Evolutionary conservation across 2,329 filamentous ascomycete species (phyloP).

Genomic region (Colletotrichum sojae): DNA sequence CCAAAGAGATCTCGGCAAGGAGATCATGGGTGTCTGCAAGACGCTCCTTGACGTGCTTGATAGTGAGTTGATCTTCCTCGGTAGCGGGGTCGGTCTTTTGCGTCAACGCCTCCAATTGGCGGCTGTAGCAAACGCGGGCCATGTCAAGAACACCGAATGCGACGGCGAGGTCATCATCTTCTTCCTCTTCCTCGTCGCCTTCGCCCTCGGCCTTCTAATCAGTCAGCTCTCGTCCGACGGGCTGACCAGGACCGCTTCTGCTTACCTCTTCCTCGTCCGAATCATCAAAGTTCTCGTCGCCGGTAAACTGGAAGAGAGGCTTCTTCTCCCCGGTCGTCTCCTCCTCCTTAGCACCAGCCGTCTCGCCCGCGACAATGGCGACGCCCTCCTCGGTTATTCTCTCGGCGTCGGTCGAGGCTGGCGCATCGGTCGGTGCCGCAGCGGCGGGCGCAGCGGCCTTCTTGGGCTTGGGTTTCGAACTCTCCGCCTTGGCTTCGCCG

Average conservation of each 20-base stretch:
- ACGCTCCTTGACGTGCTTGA: conserved; percentile 81
- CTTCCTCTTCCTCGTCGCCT: conserved; percentile 63
- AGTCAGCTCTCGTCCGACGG: conserved; percentile 32
- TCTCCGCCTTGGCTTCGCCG: conserved; percentile 61
- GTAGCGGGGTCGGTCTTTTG: conserved; percentile 50
- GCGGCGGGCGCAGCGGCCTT: conserved; percentile 48
- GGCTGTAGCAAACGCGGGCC: conserved; percentile 76
- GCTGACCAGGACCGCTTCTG: conserved; percentile 14
- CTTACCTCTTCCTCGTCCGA: conserved; percentile 80
- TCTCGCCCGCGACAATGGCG: conserved; percentile 59
- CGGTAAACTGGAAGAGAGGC: conserved; percentile 90
- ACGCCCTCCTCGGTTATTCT: conserved; percentile 63
- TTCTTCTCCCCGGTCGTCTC: conserved; percentile 71
- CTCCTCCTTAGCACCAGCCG: conserved; percentile 56
- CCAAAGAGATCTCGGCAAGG: conserved; percentile 95
- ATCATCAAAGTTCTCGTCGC: conserved; percentile 93
- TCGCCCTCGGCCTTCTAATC: conserved; percentile 51
- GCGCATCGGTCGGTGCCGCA: conserved; percentile 50
- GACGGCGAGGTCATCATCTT: conserved; percentile 81
- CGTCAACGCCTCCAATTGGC: conserved; percentile 61
- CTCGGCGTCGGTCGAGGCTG: conserved; percentile 55
- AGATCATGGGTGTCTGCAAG: conserved; percentile 94
- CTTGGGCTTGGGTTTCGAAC: conserved; percentile 54
- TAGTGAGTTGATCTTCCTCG: conserved; percentile 55
- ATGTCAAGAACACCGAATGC: conserved; percentile 90